Percentiles rank a stretch among this genome's conserved stretches.
Conservation (phyloP, 148 eudicot species). For the Nyssa sinensis region DNA sequence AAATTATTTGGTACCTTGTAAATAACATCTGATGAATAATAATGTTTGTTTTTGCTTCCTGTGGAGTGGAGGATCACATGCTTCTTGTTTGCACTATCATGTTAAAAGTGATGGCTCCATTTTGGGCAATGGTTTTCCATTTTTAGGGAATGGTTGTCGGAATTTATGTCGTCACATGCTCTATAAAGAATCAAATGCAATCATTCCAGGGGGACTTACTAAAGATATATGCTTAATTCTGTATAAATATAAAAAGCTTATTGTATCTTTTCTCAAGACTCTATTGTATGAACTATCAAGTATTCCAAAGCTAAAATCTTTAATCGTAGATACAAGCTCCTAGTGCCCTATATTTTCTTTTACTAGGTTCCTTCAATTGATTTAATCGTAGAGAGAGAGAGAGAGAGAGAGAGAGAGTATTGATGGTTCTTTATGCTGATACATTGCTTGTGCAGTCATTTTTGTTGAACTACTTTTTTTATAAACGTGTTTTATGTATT, state of each 20-base stretch:
- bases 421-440: no score
- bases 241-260: not conserved
- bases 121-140: not conserved
- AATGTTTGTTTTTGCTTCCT: not conserved
- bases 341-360: not conserved
- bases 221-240: no score
- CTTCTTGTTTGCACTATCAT: not conserved
- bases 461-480: no score
- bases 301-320: not conserved
- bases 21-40: no score
- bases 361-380: not conserved
- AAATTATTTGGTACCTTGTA: no score
- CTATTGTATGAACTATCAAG: not conserved
- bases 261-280: not conserved
- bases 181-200: no score
- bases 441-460: no score
- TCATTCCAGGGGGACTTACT: not conserved
- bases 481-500: no score
- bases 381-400: not conserved
- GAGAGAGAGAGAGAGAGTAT: not conserved
- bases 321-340: not conserved
- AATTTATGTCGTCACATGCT: no score
- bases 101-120: not conserved
- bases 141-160: not conserved
- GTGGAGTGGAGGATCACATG: not conserved